Base-by-base conservation (phyloP, 1,284 basidiomycete species). In the Boletus smithii region DNA sequence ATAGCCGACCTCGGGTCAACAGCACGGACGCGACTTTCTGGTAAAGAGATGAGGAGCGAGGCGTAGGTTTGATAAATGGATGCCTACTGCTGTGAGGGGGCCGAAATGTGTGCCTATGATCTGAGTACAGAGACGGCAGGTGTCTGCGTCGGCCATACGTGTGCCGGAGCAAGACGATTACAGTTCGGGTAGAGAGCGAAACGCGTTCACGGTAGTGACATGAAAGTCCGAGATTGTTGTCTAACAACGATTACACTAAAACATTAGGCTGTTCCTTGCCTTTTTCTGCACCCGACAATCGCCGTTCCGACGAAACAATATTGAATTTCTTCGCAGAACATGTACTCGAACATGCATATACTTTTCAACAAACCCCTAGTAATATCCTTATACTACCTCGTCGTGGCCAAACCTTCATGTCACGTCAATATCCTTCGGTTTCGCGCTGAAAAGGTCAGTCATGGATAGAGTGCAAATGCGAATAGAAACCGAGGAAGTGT, bases 1-100 rank as follows among this genome's bases (percentile, higher is more conserved):
- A 79, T 17, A 97, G 75, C 27, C 95, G 82, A 13, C 95, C 95
- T 32, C 89, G 81, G 41, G 82, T 84, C 14, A 98, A 79, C n/a
- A 98, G 73, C 9, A 80, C 77, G n/a, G 81, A 82, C 4, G 85
- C 86, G 44, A 97, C 80, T 64, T 80, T 81, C 91, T 94, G 58
- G 11, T 16, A 23, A 23, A 41, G 23, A 35, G 46, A 47, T 55
- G 55, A 53, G 49, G 24, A 27, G 13, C 3, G 13, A 31, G 18
- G 8, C 17, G 40, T 16, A 39, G 13, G 16, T 26, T 29, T 16
- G 29, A 18, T 31, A 32, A 17, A 14, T 39, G 34, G 17, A 18
- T 24, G 59, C 83, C 70, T 60, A 91, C 88, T 47, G 85, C 81
- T 34, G 83, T 83, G 43, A 90, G 72, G 27, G 81, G 76, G 4